These are phyloP conservation scores for Lobosporangium transversale DNA, from an alignment of 192 early-diverging fungal genomes.

Conservation along the genomic window DNA sequence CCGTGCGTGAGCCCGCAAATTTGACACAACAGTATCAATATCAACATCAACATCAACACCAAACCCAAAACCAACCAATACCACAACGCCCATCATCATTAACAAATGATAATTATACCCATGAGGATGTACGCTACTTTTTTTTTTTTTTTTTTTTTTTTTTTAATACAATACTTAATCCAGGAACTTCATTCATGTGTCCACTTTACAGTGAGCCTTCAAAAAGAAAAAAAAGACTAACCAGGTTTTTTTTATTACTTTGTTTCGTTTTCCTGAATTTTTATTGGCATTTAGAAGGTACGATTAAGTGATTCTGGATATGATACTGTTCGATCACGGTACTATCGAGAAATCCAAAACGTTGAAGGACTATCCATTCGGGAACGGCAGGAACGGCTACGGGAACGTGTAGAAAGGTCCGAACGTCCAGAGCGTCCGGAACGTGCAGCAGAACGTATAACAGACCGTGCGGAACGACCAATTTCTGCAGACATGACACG, in stretches of 20 bases:
- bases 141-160: slow-evolving; percentile 5
- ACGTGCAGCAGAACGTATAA: not conserved
- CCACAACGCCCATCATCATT: no score
- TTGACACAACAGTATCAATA: not conserved
- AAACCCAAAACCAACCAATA: no score
- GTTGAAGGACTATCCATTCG: slow-evolving; percentile 31
- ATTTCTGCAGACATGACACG: slow-evolving; percentile 40
- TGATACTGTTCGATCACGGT: slow-evolving; percentile 46
- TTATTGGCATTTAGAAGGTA: slow-evolving; percentile 2
- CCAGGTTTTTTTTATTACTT: not conserved
- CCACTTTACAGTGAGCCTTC: not conserved
- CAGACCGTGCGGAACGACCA: slow-evolving; percentile 1
- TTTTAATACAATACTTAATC: not conserved
- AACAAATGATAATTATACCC: not conserved
- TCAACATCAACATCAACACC: slow-evolving; percentile 16
- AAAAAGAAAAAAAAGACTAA: no score
- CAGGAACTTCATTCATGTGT: not conserved
- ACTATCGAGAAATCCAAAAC: slow-evolving; percentile 13
- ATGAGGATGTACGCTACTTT: slow-evolving; percentile 19
- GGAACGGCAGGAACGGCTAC: slow-evolving; percentile 14
- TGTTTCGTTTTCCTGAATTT: slow-evolving; percentile 3
- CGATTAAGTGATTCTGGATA: slow-evolving; percentile 48
- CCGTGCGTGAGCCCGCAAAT: slow-evolving; percentile 53
- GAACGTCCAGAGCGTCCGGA: not conserved
- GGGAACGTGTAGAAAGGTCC: not conserved